Base-by-base conservation (phyloP, 2,329 filamentous ascomycete species). In the Talaromyces marneffei region DNA sequence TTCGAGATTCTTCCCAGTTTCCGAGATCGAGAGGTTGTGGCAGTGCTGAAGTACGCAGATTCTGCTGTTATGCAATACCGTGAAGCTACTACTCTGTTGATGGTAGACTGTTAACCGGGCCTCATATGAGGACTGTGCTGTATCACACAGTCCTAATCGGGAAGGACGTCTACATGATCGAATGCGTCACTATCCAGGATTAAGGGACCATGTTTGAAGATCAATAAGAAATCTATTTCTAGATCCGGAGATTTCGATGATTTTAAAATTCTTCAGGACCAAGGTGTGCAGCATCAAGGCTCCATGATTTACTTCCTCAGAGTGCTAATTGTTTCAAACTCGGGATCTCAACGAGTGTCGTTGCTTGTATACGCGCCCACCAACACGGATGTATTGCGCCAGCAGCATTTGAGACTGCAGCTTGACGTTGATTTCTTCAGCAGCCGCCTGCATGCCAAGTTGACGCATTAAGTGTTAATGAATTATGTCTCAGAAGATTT, bases 301-400 rank as follows among this genome's bases (percentile, higher is more conserved):
- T 29, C 44, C 25, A 29, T 50, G 25, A 35, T 23, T 57, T 12
- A 16, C 25, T 44, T 35, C 23, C 23, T 44, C 39, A 48, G 39
- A 25, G 60, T 53, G 25, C 18, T 59, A 35, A 57, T 40, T 63
- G 61, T 63, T 63, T 63, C 61, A 60, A 57, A 29, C 18, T 55
- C 33, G 40, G 29, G 25, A 18, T 33, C 31, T 59, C 35, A 33
- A 25, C 57, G 61, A 63, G 57, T 63, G n/a, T 35, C 14, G 35
- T 55, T 60, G 61, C 61, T 35, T 54, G 61, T 50, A 60, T 63
- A 63, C 48, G 61, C 61, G 61, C 61, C 61, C 52, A 31, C 20
- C 29, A 29, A 27, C 53, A 52, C n/a, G 20, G 29, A 23, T 31
- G 16, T 52, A 50, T 25, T 59, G 44, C 31, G 40, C 31, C 40